Base-by-base conservation (phyloP, 192 early-diverging fungal species). In the Entomortierella chlamydospora region DNA sequence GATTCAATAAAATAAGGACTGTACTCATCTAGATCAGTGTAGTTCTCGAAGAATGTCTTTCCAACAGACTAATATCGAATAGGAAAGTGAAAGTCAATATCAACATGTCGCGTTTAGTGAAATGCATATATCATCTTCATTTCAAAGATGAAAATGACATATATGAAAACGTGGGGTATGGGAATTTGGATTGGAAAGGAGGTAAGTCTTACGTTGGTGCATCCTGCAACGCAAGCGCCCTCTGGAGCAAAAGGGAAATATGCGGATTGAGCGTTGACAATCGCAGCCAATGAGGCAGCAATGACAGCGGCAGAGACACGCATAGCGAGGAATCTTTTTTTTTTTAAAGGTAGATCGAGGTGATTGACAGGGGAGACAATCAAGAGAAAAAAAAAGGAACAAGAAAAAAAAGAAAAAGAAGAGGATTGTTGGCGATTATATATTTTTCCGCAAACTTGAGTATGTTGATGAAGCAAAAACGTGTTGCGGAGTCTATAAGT, bases 211-310 rank as follows among this genome's bases (percentile, higher is more conserved):
- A 73, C 71, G 22, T 64, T 41, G 57, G 55, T 60, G 50, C 71
- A 73, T 43, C 6, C 37, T 31, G 56, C 43, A 18, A 73, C 49
- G 45, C 71, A 73, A 22, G 71, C 26, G 26, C 71, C 71, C 39
- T 73, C 71, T 28, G 63, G 71, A 3, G 56, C 20, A 50, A 73
- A 73, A 22, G 63, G 63, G 25, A 73, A 73, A 49, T 73, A 73
- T 37, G 25, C 63, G 12, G 71, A 73, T 47, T 66, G 62, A 42
- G 71, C 71, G 28, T 33, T 60, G 62, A 57, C 63, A 25, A 54
- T 47, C 28, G 57, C 71, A 22, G 50, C 45, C 55, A 73, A n/a
- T 33, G 71, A 52, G 71, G 63, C 51, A 17, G 57, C 63, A 57
- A 73, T 43, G n/a, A 34, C 63, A 25, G 47, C 71, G n/a, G 62